Base-by-base conservation (phyloP, 768 basidiomycete genomes). In the Tylopilus sp. region DNA sequence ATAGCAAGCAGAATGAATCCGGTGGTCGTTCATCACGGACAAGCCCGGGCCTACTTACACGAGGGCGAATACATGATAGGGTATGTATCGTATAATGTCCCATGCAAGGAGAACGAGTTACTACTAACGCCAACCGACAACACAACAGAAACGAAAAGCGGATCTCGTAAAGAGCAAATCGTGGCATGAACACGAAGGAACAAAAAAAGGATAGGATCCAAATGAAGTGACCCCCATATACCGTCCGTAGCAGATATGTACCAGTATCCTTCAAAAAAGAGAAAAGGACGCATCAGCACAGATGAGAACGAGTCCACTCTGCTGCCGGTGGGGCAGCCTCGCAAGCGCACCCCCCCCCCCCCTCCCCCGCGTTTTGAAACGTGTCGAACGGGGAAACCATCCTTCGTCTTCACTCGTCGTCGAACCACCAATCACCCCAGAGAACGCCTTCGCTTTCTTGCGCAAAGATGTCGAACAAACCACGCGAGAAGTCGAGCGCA, bases 401-500 rank as follows among this genome's bases (percentile, higher is more conserved):
- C n/a, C n/a, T 23, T 1, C 21, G 2, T n/a, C 31, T 28, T 36
- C 12, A 4, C 17, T 65, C 76, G 46, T 73, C 74, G 49, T 68
- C 66, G 69, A 77, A 84, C 49, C 59, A 72, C 88, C 88, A 91
- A 6, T 65, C 57, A 43, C 81, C 84, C 51, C 73, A 70, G 50
- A 90, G 69, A 12, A 86, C 77, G 39, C 88, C 88, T 6, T 46
- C 59, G 40, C 59, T 57, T 44, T 73, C 62, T 10, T 63, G 17
- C 6, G 77, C 82, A 64, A 90, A 87, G 68, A 60, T 69, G 20
- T 65, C 48, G 71, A 91, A 91, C 43, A 91, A 73, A 39, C 82
- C 81, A n/a, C 70, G 65, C 22, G 82, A 82, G 28, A 90, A 70
- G 66, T 91, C 89, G 23, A 91, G 79, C 31, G 80, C 87, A 41